Evolutionary conservation across 192 early-diverging fungal genomes (phyloP), one percentile per base, ranked within the genome.

Genomic region (Gorgonomyces haynaldii): DNA sequence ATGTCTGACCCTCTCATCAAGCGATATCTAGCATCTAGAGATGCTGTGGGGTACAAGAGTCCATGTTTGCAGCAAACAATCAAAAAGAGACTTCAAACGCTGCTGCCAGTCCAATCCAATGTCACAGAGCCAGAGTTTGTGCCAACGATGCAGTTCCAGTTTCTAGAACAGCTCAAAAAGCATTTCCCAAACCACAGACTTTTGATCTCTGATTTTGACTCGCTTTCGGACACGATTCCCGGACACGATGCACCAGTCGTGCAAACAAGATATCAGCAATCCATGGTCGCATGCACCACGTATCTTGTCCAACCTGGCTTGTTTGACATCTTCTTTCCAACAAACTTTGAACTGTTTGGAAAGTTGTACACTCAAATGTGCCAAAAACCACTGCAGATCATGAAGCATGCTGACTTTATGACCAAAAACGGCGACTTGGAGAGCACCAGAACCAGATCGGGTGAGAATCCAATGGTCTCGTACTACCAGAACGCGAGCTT

Each of bases 291-390:
- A 10, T 92, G 89, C 52, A 83, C 83, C 22, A 95, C 91, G 0
- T 95, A 93, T 52, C 83, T 98, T 63, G 92, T 98, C 5, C 88
- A 91, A 61, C 95, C 91, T 3, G 95, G 95, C 8, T 95, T 81
- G 79, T 98, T 98, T 67, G 94, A 98, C 57, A 94, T 98, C 37
- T 96, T 98, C 64, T 98, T 96, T 57, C 95, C 95, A 2, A 96
- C 92, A 17, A 83, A 98, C 61, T 98, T 93, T 76, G 87, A 88
- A 54, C 62, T 89, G 12, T 52, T 91, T 57, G 55, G 60, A 51
- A 74, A 79, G 27, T 68, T 98, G 65, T 92, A 98, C 61, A 9
- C 35, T 49, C 43, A 27, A 28, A 45, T 46, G 37, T 20, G 13
- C 19, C 32, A 26, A 10, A 50, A 45, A 20, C 15, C 20, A 30